phyloP scores from a whole-genome alignment of 2,329 filamentous ascomycete species.

The Claviceps sp. region DNA sequence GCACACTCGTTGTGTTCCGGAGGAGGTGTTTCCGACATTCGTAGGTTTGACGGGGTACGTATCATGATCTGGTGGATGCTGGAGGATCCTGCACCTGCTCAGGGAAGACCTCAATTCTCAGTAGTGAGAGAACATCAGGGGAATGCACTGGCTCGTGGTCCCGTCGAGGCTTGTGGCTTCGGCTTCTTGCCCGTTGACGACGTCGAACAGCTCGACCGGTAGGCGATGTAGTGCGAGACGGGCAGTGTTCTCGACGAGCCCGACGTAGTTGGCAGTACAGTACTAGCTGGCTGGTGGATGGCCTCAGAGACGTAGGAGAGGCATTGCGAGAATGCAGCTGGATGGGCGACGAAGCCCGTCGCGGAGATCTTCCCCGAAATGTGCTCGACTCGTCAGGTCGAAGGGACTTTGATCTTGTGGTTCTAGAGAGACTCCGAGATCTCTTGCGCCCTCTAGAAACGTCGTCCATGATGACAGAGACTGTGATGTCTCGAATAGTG shows the following conservation, averaged over 20 bases:
- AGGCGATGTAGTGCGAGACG: constrained; percentile 24
- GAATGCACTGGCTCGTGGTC: constrained; percentile 17
- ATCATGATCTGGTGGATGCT: not conserved
- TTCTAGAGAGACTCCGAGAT: constrained; percentile 23
- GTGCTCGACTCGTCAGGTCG: constrained; percentile 29
- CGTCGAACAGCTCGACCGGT: constrained; percentile 20
- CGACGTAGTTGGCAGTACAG: constrained; percentile 27
- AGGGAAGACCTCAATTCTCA: constrained; percentile 22
- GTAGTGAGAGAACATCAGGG: constrained; percentile 17
- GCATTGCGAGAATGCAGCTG: constrained; percentile 19
- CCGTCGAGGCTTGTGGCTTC: constrained; percentile 20
- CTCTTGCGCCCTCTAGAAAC: constrained; percentile 25
- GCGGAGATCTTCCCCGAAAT: constrained; percentile 27
- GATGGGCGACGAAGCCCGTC: constrained; percentile 24
- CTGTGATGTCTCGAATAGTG: constrained; percentile 12
- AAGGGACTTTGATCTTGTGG: constrained; percentile 16
- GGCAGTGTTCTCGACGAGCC: constrained; percentile 30
- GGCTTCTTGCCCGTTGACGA: constrained; percentile 25
- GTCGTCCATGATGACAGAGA: constrained; percentile 12
- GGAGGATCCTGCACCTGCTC: constrained; percentile 6
- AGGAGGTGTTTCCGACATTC: not conserved
- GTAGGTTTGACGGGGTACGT: not conserved
- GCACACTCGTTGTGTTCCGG: not conserved
- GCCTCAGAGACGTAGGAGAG: constrained; percentile 20
- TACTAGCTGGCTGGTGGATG: constrained; percentile 27